Evolutionary conservation across 306 rosid genomes (phyloP), one percentile per base, ranked within the genome.

Genomic region (Quercus engelmannii): DNA sequence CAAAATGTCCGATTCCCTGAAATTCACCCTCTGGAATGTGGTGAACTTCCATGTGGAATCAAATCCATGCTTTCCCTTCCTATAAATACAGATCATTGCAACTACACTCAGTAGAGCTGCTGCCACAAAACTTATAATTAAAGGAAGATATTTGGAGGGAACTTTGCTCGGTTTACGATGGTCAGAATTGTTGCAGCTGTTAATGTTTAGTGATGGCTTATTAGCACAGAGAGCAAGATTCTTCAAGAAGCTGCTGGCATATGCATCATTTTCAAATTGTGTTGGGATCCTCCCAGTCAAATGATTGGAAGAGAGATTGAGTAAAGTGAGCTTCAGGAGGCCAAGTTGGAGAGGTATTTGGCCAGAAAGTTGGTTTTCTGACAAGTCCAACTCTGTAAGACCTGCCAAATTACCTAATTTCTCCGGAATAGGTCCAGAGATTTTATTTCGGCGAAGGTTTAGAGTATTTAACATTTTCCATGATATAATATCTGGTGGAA

Each of bases 341-440:
- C 78, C 85, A 10, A 79, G 49, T 55, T n/a, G 59, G 14, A 72
- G 2, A 14, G 98, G 97, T 80, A 95, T 69, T 74, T 77, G 26
- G 56, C 97, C 98, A 8, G 94, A 89, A 31, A 95, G 73, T 76
- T 80, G 87, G 72, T 91, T 91, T 56, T 84, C 85, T 6, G 93
- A 93, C 17, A 93, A 80, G 87, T 93, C 95, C 43, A 93, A 88
- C 1, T 5, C 69, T 3, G 13, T 81, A 18, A 93, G 97, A 25
- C 0, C 26, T 2, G 83, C 81, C 72, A 90, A 82, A 7, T 0
- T 7, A 72, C 89, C 88, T 64, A 93, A 65, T 11, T 25, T 25
- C 25, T 74, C 6, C 17, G 92, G 93, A 49, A 93, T 86, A n/a
- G 74, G 68, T 30, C 98, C 97, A 38, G 76, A 79, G 28, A 91